Base-by-base conservation (phyloP, 257 asterid genomes). In the Rubia yunnanensis region DNA sequence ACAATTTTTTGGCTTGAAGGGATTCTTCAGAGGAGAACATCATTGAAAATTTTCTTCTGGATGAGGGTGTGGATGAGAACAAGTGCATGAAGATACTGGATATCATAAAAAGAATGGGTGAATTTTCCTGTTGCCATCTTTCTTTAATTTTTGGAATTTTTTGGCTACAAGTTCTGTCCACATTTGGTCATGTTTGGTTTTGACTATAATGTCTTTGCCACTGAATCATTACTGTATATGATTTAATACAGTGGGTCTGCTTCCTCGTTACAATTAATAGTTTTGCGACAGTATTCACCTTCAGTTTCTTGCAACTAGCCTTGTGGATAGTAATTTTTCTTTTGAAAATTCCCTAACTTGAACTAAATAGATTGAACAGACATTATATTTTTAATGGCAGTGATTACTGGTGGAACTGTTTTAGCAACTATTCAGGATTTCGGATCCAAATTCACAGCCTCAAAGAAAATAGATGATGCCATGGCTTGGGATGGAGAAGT, bases 91-190 rank as follows among this genome's bases (percentile, higher is more conserved):
- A 65, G 74, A 74, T 86, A 70, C 79, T 94, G 72, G 72, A 78
- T 80, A 88, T 89, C 74, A 87, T 94, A 62, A 83, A 81, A 77
- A 84, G 88, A 78, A 94, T 90, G 92, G 96, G 99, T 89, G 72
- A 36, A 81, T 61, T 66, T 69, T 63, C 54, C 11, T 39, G n/a
- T n/a, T n/a, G 11, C 20, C 17, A 20, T 57, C 23, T 32, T 17
- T 60, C 20, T 27, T 63, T 35, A 34, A 34, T 18, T 59, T 59
- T 59, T 44, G 30, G n/a, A 8, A 34, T 35, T 60, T n/a, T 18
- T 73, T 31, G 52, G 46, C 59, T 56, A 38, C 7, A 2, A 38
- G 28, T 36, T 61, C 10, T 36, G 59, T 59, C 60, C 18, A 30
- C 41, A 39, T 39, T 39, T 0, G 48, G 17, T 24, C 35, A 6